Base-by-base conservation (phyloP, 106 monocot genomes). In the Phalaenopsis equestris region DNA sequence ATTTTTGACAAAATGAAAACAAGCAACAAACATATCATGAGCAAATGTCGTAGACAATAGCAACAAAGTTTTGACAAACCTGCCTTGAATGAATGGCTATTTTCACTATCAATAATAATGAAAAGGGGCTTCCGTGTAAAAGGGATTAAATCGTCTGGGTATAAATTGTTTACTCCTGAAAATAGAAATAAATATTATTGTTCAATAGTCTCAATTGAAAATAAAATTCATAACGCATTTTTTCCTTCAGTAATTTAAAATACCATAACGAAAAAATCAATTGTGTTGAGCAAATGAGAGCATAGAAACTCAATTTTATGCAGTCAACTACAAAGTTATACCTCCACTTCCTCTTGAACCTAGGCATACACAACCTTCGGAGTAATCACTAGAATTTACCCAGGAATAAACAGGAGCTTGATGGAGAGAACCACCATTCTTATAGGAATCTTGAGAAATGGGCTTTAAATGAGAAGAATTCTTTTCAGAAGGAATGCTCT, bases 41-140 rank as follows among this genome's bases (percentile, higher is more conserved):
- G 45, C 18, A 74, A 74, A 42, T 43, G 24, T 43, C 43, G 2
- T 72, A 2, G 74, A 74, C 18, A 45, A 43, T 18, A 49, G 23
- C 8, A 49, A 14, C 17, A 72, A 88, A 92, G 92, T 97, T 90
- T 81, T 92, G 85, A 98, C 98, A 89, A 98, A 94, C 98, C 92
- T 94, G 98, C 98, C 94, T 98, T 98, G 94, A 98, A 98, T 88
- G 94, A 90, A 76, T 87, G 85, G 81, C 94, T 98, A 80, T 75
- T 92, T 68, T 94, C 92, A 81, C 98, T 93, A 78, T 98, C 98
- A 73, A 94, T 83, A 78, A 98, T 85, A 77, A 98, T 84, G 85
- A 98, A 94, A 82, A 98, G 92, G 42, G 98, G 98, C 77, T 72
- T 90, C 84, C 94, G 87, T 21, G 98, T 98, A 80, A 98, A 98